phyloP scores from a whole-genome alignment of 345 rosid genomes.

The Brassica carinata region DNA sequence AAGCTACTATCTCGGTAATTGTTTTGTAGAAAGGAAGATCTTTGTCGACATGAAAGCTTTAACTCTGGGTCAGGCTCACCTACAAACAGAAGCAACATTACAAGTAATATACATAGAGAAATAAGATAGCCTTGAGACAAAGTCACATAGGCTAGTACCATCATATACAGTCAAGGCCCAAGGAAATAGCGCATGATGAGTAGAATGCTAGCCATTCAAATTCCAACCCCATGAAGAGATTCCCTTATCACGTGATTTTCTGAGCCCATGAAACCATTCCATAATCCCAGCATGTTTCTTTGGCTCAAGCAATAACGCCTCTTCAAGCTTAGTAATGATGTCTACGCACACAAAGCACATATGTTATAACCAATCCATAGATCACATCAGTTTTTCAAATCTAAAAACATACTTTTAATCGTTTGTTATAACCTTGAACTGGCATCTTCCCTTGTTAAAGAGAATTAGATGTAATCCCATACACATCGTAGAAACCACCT shows the following conservation, averaged over 20 bases:
- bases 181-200: conserved; percentile 96
- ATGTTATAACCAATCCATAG: no score
- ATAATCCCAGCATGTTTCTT: no score
- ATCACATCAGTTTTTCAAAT: no score
- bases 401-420: no score
- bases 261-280: conserved; percentile 32
- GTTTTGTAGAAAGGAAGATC: conserved; percentile 94
- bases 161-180: conserved; percentile 98
- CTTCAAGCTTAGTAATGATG: no score
- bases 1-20: conserved; percentile 96
- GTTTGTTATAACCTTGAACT: no score
- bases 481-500: no score
- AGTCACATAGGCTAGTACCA: conserved; percentile 50
- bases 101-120: conserved; percentile 25
- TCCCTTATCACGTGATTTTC: conserved; percentile 78
- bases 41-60: conserved; percentile 93
- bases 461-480: no score
- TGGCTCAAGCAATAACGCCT: no score
- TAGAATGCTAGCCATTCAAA: conserved; percentile 90
- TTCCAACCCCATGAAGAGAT: conserved; percentile 98
- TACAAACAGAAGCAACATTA: conserved; percentile 40
- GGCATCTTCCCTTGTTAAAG: no score
- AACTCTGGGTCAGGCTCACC: conserved; percentile 99
- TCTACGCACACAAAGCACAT: no score
- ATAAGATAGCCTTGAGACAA: conserved; percentile 16